Percentiles rank a stretch among this genome's conserved stretches.
Conservation (phyloP, 1,284 basidiomycete genomes). For the Inonotus obliquus region DNA sequence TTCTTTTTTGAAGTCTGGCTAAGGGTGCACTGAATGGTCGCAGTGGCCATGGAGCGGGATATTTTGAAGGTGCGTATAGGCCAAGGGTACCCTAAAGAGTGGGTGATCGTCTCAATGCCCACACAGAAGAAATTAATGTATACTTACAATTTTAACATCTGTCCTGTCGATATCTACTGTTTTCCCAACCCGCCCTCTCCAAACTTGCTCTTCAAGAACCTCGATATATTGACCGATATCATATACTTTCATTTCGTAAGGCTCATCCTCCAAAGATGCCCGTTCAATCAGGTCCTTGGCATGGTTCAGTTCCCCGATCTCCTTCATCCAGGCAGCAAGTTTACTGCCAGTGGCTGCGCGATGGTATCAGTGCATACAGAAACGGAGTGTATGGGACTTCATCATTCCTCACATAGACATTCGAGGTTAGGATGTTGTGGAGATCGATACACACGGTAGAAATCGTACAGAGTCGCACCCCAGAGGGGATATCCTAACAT, state of each 20-base stretch:
- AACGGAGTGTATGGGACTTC: background rate
- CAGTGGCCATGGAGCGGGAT: conserved; percentile 34
- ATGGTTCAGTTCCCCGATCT: conserved; percentile 30
- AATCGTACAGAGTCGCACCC: conserved; percentile 42
- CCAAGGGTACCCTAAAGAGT: conserved; percentile 17
- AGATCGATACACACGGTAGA: conserved; percentile 28
- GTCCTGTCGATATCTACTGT: conserved; percentile 10
- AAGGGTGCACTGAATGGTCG: conserved; percentile 25
- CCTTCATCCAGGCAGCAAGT: conserved; percentile 31
- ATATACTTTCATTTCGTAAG: conserved; percentile 28
- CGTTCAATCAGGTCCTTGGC: conserved; percentile 32
- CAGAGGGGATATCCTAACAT: conserved; percentile 26
- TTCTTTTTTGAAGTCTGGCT: conserved; percentile 19
- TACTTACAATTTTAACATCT: background rate
- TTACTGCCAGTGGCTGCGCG: conserved; percentile 33
- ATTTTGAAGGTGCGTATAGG: conserved; percentile 28
- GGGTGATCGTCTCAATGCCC: background rate
- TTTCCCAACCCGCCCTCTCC: conserved; percentile 5
- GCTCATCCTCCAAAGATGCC: conserved; percentile 35
- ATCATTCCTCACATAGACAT: conserved; percentile 20
- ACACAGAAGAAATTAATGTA: background rate
- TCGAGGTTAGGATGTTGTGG: background rate
- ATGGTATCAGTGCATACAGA: background rate
- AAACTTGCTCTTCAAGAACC: conserved; percentile 21
- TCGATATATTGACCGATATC: conserved; percentile 27